Base-by-base conservation (phyloP, 2,329 filamentous ascomycete genomes). In the Emydomyces testavorans region DNA sequence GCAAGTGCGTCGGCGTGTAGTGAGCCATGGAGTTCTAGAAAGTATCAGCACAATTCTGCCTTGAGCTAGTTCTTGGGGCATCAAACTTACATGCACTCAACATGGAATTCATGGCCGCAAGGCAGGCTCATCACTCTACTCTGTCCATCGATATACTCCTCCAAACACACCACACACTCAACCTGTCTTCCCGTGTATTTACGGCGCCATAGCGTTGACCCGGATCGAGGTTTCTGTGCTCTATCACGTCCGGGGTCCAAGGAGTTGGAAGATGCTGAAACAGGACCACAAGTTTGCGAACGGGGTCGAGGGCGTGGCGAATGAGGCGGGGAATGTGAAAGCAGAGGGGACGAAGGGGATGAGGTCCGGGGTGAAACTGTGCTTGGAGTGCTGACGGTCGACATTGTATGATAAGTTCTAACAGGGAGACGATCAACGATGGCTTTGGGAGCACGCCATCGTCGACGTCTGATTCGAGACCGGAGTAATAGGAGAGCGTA, bases 41-140 rank as follows among this genome's bases (percentile, higher is more conserved):
- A 26, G 10, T 23, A 18, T 56, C 52, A 60, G 60, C 58, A 34
- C 11, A 21, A 8, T n/a, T 36, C 11, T 11, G n/a, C 7, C 54
- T 54, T 31, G 46, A 5, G 18, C 18, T 21, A 28, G 24, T 15
- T 4, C 35, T 39, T 42, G 21, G 36, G 16, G 39, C 18, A 39
- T 47, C 45, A 49, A 40, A 83, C 88, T 82, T 70, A 94, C 88
- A 98, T 96, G 88, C 92, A 98, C 62, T 94, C 88, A 23, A 76
- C 90, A 65, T 98, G 92, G 66, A 96, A 98, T 61, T 98, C 92
- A 64, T 98, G 92, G 29, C 92, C 92, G 66, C 92, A 98, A 6
- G 92, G 92, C 50, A 98, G 70, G 61, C 88, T 93, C 92, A 98
- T 98, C 32, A 98, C 90, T 60, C 80, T 79, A 63, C 88, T 94